These are phyloP conservation scores for Candida chauliodis DNA, from an alignment of 805 yeast genomes.

Conservation along the genomic window DNA sequence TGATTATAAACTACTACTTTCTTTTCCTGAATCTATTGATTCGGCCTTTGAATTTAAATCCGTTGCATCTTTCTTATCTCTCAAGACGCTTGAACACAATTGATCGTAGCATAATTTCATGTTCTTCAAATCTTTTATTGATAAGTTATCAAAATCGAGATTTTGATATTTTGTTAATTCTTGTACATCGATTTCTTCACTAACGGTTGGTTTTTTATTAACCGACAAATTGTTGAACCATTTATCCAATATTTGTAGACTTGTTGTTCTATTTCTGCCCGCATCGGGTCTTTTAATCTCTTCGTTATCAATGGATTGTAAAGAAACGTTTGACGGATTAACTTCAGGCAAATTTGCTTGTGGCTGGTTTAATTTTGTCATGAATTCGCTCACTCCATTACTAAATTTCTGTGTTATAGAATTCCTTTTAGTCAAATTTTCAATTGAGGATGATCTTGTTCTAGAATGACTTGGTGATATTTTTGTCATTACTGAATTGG, in stretches of 20 bases:
- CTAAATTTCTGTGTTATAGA: conserved; percentile 37
- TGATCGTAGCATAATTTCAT: conserved; percentile 37
- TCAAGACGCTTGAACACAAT: conserved; percentile 23
- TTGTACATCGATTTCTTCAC: conserved; percentile 8
- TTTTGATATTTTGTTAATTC: conserved; percentile 32
- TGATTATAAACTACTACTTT: conserved; percentile 8
- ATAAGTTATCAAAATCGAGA: conserved; percentile 33
- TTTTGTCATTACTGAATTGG: conserved; percentile 23
- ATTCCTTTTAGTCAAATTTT: conserved; percentile 23
- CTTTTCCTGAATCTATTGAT: conserved; percentile 9
- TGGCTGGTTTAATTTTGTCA: conserved; percentile 34
- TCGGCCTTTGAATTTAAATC: conserved; percentile 9
- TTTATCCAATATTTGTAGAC: conserved; percentile 41
- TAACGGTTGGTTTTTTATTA: conserved; percentile 8
- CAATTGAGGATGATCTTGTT: conserved; percentile 37
- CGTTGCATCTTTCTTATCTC: conserved; percentile 5
- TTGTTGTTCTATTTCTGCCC: conserved; percentile 30
- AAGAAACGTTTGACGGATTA: conserved; percentile 26
- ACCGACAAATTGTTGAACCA: conserved; percentile 35
- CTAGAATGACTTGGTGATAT: conserved; percentile 35
- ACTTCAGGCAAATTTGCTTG: conserved; percentile 7
- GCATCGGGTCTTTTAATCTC: conserved; percentile 12
- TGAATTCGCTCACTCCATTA: conserved; percentile 40
- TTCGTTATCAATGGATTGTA: conserved; percentile 30
- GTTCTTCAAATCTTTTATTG: conserved; percentile 30